phyloP scores from a whole-genome alignment of 1,139 yeast species.

The Blastobotrys buckinghamii region DNA sequence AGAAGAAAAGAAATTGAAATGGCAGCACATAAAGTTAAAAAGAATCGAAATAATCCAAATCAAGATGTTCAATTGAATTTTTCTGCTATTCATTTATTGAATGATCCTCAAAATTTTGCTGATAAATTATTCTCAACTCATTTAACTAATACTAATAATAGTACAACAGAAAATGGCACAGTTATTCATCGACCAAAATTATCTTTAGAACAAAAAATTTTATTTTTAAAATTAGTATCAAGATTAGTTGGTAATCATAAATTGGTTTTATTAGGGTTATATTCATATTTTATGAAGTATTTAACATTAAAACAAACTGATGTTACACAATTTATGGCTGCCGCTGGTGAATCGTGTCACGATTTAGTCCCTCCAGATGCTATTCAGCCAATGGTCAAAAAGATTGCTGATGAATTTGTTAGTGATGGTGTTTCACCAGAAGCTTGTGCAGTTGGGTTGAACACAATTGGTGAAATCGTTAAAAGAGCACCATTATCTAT shows the following conservation, averaged over 20 bases:
- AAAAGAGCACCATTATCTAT: constrained; percentile 93
- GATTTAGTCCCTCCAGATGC: constrained; percentile 96
- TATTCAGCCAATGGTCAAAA: constrained; percentile 69
- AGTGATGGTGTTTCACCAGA: constrained; percentile 98
- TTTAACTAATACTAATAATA: constrained; percentile 53
- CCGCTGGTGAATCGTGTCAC: constrained; percentile 93
- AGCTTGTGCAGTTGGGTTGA: constrained; percentile 96
- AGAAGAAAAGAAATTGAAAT: constrained; percentile 71
- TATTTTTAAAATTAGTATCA: constrained; percentile 79
- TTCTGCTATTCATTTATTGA: constrained; percentile 84
- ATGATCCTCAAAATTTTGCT: constrained; percentile 98
- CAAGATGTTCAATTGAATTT: constrained; percentile 67
- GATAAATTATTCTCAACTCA: constrained; percentile 72
- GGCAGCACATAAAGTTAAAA: constrained; percentile 64
- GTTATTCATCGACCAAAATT: constrained; percentile 39
- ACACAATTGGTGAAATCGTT: constrained; percentile 87
- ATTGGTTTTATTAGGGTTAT: constrained; percentile 80
- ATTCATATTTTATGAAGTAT: constrained; percentile 81
- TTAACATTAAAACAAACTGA: constrained; percentile 90
- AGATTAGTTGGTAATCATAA: constrained; percentile 92
- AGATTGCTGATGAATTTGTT: constrained; percentile 94
- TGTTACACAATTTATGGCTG: constrained; percentile 95
- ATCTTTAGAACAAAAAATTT: constrained; percentile 81
- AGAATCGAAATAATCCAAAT: constrained; percentile 44
- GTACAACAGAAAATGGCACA: constrained; percentile 9